A percentile compares a stretch with the other conserved stretches of the same genome.
Conservation (phyloP, 345 rosid genomes). For the Limnanthes douglasii region DNA sequence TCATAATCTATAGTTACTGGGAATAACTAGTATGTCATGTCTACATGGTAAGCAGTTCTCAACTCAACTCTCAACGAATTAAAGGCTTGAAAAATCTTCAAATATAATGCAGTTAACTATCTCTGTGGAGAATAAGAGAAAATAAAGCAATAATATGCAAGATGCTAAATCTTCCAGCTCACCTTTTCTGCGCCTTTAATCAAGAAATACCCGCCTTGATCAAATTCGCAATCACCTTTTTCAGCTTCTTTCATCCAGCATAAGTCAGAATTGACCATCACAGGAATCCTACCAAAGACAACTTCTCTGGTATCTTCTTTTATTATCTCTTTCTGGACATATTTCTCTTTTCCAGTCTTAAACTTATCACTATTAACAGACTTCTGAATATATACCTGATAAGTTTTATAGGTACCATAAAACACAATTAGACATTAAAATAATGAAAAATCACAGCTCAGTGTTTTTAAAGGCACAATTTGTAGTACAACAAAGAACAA, state of each 20-base stretch:
- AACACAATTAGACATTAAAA: slow-evolving; percentile 3
- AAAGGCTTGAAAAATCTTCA: too few relatives aligned
- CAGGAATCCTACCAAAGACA: slow-evolving; percentile 63
- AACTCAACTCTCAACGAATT: too few relatives aligned
- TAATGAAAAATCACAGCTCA: neutral
- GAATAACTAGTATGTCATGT: too few relatives aligned
- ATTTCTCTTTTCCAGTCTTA: slow-evolving; percentile 63
- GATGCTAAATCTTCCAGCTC: slow-evolving; percentile 10
- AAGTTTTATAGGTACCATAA: slow-evolving; percentile 10
- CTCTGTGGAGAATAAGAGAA: too few relatives aligned
- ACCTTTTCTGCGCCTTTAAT: slow-evolving; percentile 96
- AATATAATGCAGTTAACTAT: too few relatives aligned
- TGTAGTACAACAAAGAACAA: slow-evolving; percentile 5
- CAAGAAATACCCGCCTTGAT: slow-evolving; percentile 78
- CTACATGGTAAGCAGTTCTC: too few relatives aligned
- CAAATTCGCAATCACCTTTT: slow-evolving; percentile 74
- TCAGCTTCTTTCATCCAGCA: slow-evolving; percentile 50
- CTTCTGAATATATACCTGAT: slow-evolving; percentile 36
- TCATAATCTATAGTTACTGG: too few relatives aligned
- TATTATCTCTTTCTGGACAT: slow-evolving; percentile 20
- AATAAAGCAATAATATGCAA: too few relatives aligned
- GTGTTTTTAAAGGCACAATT: too few relatives aligned
- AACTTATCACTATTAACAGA: slow-evolving; percentile 55
- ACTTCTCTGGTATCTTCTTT: slow-evolving; percentile 30
- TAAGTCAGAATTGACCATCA: slow-evolving; percentile 73